These are phyloP conservation scores for Eucalyptus lansdowneana DNA, from an alignment of 345 rosid species.

Conservation along the genomic window DNA sequence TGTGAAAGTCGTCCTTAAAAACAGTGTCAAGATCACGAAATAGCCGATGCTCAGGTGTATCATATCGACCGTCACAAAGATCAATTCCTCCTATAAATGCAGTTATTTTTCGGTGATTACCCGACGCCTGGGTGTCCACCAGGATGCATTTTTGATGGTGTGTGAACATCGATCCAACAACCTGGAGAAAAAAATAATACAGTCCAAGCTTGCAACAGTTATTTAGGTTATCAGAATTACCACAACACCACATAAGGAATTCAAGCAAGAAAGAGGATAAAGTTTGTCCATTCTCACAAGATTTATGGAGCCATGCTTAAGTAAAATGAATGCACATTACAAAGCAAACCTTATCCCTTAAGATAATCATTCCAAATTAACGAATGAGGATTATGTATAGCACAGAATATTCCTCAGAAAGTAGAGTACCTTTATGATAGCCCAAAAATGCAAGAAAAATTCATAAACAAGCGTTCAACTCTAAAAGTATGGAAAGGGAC, in stretches of 20 bases:
- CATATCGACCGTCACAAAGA: slow-evolving; percentile 94
- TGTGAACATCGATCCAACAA: slow-evolving; percentile 83
- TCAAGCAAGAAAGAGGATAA: neutral
- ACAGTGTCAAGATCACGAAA: slow-evolving; percentile 52
- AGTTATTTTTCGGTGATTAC: slow-evolving; percentile 64
- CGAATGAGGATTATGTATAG: neutral
- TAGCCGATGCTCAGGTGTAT: slow-evolving; percentile 81
- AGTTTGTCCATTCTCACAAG: neutral
- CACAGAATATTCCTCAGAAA: neutral
- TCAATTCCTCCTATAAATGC: slow-evolving; percentile 90
- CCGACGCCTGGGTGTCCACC: slow-evolving; percentile 77
- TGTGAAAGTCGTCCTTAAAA: slow-evolving; percentile 77
- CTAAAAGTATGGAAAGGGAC: neutral
- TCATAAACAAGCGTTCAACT: neutral
- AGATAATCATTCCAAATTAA: neutral
- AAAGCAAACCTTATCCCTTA: neutral
- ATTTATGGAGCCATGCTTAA: neutral
- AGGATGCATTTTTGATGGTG: slow-evolving; percentile 93
- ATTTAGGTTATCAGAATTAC: neutral
- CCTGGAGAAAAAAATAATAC: slow-evolving; percentile 16
- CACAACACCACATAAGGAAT: neutral
- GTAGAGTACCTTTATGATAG: neutral
- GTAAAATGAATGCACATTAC: neutral
- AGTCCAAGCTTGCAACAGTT: neutral
- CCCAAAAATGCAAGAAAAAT: neutral